phyloP scores from a whole-genome alignment of 495 filamentous ascomycete genomes.

The Hyaloscypha hepaticicola region DNA sequence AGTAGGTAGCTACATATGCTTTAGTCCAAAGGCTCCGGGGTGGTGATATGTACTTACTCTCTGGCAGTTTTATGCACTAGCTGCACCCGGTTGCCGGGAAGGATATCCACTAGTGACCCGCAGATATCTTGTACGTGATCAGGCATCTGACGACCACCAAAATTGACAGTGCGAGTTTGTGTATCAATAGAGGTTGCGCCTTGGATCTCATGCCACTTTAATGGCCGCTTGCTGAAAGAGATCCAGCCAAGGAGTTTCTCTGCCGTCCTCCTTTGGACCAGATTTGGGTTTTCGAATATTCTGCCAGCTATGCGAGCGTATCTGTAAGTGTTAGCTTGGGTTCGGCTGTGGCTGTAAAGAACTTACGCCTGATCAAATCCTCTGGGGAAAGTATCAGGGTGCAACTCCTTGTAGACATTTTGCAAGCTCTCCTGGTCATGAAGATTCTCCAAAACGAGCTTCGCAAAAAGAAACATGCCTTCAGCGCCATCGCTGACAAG shows the following conservation, averaged over 20 bases:
- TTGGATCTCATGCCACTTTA: slow-evolving; percentile 50
- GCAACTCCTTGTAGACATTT: slow-evolving; percentile 37
- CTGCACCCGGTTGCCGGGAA: slow-evolving; percentile 36
- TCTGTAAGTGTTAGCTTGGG: slow-evolving; percentile 26
- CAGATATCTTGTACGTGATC: slow-evolving; percentile 41
- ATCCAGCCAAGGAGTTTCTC: slow-evolving; percentile 44
- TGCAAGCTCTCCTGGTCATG: slow-evolving; percentile 33
- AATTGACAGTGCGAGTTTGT: slow-evolving; percentile 25
- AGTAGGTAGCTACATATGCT: slow-evolving; percentile 17
- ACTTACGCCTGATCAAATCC: slow-evolving; percentile 43
- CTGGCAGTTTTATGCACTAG: slow-evolving; percentile 47
- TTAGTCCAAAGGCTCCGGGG: background rate
- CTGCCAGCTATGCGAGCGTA: slow-evolving; percentile 42
- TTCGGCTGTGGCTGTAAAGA: background rate
- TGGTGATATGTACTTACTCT: slow-evolving; percentile 36
- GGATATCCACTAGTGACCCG: slow-evolving; percentile 45
- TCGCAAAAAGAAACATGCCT: slow-evolving; percentile 50
- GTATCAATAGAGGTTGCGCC: slow-evolving; percentile 40
- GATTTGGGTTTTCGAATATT: slow-evolving; percentile 30
- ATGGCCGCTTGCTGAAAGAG: slow-evolving; percentile 41
- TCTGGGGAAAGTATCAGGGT: slow-evolving; percentile 35
- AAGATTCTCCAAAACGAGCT: slow-evolving; percentile 44
- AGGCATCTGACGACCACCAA: slow-evolving; percentile 33
- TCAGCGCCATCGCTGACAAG: slow-evolving; percentile 29
- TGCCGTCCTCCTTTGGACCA: slow-evolving; percentile 32